A percentile compares a stretch with the other conserved stretches of the same genome.
Conservation (phyloP, 2,329 filamentous ascomycete genomes). For the Alternaria alternata region DNA sequence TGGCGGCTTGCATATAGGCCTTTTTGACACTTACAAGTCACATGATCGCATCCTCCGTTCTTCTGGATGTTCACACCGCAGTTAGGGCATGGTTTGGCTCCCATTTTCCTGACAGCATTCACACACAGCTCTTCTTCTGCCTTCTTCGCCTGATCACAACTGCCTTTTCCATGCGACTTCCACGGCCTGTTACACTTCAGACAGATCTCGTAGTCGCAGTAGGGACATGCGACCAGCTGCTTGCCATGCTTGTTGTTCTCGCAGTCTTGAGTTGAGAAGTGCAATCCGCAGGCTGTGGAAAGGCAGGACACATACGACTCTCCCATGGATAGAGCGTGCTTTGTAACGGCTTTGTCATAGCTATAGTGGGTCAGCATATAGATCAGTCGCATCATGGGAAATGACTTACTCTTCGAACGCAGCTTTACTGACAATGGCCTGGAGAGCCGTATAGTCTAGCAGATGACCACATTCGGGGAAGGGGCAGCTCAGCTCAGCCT, state of each 20-base stretch:
- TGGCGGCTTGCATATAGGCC: not conserved
- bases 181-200: conserved; percentile 32
- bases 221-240: conserved; percentile 31
- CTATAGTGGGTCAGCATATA: conserved; percentile 20
- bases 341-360: conserved; percentile 30
- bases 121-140: conserved; percentile 27
- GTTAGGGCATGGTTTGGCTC: conserved; percentile 37
- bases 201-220: conserved; percentile 32
- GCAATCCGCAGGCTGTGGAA: conserved; percentile 25
- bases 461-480: conserved; percentile 21
- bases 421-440: conserved; percentile 14
- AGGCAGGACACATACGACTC: conserved; percentile 30
- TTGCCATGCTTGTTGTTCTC: not conserved
- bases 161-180: conserved; percentile 15
- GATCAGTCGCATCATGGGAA: too few relatives aligned
- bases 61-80: conserved; percentile 40
- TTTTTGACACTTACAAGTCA: conserved; percentile 28
- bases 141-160: conserved; percentile 27
- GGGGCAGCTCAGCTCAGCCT: conserved; percentile 25
- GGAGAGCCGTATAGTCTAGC: conserved; percentile 19
- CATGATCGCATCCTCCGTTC: conserved; percentile 37
- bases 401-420: conserved; percentile 26
- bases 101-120: conserved; percentile 27
- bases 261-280: conserved; percentile 38
- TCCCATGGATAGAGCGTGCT: conserved; percentile 20